phyloP scores from a whole-genome alignment of 495 filamentous ascomycete species.

The Entonaema liquescens region DNA sequence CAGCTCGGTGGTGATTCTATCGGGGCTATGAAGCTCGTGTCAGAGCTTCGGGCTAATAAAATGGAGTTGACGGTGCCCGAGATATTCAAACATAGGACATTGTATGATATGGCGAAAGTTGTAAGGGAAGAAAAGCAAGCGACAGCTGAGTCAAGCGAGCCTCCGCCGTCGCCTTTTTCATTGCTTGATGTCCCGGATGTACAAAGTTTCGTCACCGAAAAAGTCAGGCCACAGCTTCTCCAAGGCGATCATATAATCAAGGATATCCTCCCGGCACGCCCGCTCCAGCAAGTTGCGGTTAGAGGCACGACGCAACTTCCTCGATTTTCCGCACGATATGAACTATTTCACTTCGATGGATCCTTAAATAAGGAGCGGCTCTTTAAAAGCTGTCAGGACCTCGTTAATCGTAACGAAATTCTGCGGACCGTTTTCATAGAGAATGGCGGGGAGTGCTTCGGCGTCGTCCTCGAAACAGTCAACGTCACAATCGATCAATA shows the following conservation, averaged over 20 bases:
- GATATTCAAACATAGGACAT: slow-evolving; percentile 60
- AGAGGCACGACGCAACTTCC: slow-evolving; percentile 64
- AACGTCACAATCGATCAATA: slow-evolving; percentile 61
- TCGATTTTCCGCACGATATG: slow-evolving; percentile 57
- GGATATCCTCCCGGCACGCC: slow-evolving; percentile 69
- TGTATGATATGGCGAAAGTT: slow-evolving; percentile 56
- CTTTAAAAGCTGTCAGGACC: slow-evolving; percentile 47
- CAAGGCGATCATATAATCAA: slow-evolving; percentile 55
- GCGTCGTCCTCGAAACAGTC: slow-evolving; percentile 68
- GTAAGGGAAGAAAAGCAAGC: slow-evolving; percentile 31
- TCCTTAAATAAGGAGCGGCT: slow-evolving; percentile 43
- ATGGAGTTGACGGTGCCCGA: slow-evolving; percentile 64
- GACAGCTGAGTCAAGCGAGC: slow-evolving; percentile 10
- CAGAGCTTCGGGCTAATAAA: slow-evolving; percentile 61
- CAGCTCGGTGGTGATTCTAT: slow-evolving; percentile 75
- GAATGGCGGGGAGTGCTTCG: slow-evolving; percentile 62
- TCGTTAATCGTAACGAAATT: slow-evolving; percentile 69
- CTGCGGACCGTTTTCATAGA: slow-evolving; percentile 75
- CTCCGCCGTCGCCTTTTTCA: slow-evolving; percentile 45
- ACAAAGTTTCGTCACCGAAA: slow-evolving; percentile 39
- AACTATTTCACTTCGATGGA: slow-evolving; percentile 49
- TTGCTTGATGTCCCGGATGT: slow-evolving; percentile 44
- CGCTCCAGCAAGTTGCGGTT: slow-evolving; percentile 71
- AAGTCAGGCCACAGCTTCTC: slow-evolving; percentile 49
- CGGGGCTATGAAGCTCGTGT: slow-evolving; percentile 73